Evolutionary conservation across 1,284 basidiomycete species (phyloP), one percentile per base, ranked within the genome.

Genomic region (Cutaneotrichosporon sp.): DNA sequence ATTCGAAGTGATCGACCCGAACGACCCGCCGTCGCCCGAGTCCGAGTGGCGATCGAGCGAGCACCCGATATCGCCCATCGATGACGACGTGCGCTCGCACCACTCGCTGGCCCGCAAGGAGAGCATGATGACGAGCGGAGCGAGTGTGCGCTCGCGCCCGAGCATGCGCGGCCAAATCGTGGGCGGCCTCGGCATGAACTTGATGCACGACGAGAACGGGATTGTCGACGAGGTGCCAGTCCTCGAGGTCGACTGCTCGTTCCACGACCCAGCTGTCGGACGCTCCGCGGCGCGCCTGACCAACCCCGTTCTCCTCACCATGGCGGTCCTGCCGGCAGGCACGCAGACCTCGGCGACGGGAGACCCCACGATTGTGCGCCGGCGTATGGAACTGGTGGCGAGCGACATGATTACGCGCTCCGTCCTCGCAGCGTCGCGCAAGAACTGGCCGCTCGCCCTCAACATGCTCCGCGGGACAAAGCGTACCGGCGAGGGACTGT

Each of bases 361-460:
- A 0, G 91, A 96, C 75, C 88, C 92, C 0, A 87, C 89, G 47
- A 92, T 97, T 69, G 88, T 95, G 30, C 86, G 92, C n/a, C 85
- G 94, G 47, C 83, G 94, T 34, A 95, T 96, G 90, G 94, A 97
- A 81, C 85, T 97, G 6, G 85, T 97, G 32, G 89, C 91, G 14
- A 89, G 89, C 32, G 94, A 97, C 80, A 97, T 97, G 91, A 91
- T 97, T 74, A 94, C 92, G 1, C 88, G 94, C 22, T 90, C 90
- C 9, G 85, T 97, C 31, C 89, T 97, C 26, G 85, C 96, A 34
- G 92, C 96, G 55, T 90, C 90, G 21, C 84, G 92, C 71, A 87
- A 90, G 75, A 95, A 95, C 77, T 90, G 88, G 78, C 83, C 86
- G 0, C 91, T 93, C 69, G 94, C 94, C 2, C 88, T 89, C 73